A percentile compares a stretch with the other conserved stretches of the same genome.
phyloP scores from a whole-genome alignment of 805 yeast species.

The Starmerella tilneyi region DNA sequence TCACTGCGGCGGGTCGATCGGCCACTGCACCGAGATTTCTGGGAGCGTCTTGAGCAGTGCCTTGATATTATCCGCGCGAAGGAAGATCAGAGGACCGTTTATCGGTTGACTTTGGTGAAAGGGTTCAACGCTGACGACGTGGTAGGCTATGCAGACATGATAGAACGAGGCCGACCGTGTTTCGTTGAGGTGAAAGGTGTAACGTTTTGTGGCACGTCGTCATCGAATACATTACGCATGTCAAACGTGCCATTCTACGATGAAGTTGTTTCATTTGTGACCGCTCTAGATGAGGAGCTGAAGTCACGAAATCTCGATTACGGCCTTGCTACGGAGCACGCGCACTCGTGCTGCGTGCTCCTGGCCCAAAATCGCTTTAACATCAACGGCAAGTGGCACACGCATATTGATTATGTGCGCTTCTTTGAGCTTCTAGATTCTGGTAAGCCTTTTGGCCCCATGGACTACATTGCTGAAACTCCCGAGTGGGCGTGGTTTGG shows the following conservation, averaged over 20 bases:
- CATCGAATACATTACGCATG: slow-evolving; percentile 87
- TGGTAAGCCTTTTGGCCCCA: slow-evolving; percentile 59
- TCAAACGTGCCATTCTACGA: slow-evolving; percentile 91
- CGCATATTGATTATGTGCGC: slow-evolving; percentile 73
- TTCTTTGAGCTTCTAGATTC: slow-evolving; percentile 60
- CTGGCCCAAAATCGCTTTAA: slow-evolving; percentile 67
- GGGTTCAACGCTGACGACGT: slow-evolving; percentile 78
- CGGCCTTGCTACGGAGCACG: slow-evolving; percentile 88
- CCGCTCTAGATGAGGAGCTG: slow-evolving; percentile 49
- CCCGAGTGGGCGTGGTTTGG: slow-evolving; percentile 92
- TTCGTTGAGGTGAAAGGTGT: slow-evolving; percentile 92
- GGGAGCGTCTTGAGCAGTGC: slow-evolving; percentile 80
- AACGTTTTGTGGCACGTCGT: slow-evolving; percentile 87
- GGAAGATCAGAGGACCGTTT: slow-evolving; percentile 78
- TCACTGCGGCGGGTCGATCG: slow-evolving; percentile 76
- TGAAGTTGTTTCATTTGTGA: slow-evolving; percentile 72
- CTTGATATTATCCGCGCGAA: slow-evolving; percentile 70
- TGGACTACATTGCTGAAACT: slow-evolving; percentile 72
- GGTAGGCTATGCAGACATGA: slow-evolving; percentile 76
- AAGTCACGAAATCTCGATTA: slow-evolving; percentile 58
- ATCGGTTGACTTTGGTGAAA: slow-evolving; percentile 79
- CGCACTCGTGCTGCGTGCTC: slow-evolving; percentile 85
- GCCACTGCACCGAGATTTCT: slow-evolving; percentile 79
- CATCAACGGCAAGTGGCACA: slow-evolving; percentile 66
- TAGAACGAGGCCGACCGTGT: slow-evolving; percentile 69